Conservation (phyloP, 164 flowering plant species). For the Berberis thunbergii region DNA sequence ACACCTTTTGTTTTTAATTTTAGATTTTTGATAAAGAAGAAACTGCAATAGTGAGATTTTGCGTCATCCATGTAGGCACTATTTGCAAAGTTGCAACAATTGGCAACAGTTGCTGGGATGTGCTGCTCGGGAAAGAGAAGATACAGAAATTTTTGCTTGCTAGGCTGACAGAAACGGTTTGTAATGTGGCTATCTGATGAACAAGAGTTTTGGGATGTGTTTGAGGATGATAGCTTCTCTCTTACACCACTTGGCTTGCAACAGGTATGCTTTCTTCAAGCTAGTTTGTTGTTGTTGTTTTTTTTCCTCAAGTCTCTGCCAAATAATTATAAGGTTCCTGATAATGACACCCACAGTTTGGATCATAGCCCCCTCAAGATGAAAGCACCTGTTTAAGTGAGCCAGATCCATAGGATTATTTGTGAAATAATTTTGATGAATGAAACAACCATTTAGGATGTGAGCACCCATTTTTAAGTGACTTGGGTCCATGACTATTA, state of each 20-base stretch:
- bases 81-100: slow-evolving; percentile 80
- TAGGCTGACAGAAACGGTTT: slow-evolving; percentile 82
- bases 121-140: slow-evolving; percentile 80
- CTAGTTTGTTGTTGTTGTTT: background rate
- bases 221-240: slow-evolving; percentile 63
- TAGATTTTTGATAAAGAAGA: too few species aligned
- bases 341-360: too few species aligned
- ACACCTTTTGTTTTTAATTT: too few species aligned
- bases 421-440: too few species aligned
- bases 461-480: too few species aligned
- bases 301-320: too few species aligned
- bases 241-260: slow-evolving; percentile 78
- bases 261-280: slow-evolving; percentile 40
- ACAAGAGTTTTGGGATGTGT: slow-evolving; percentile 87
- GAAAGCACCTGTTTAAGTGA: too few species aligned
- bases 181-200: slow-evolving; percentile 94
- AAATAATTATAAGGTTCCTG: too few species aligned
- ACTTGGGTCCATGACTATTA: too few species aligned
- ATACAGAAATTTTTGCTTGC: slow-evolving; percentile 85
- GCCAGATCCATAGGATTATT: too few species aligned
- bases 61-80: slow-evolving; percentile 50
- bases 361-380: too few species aligned
- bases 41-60: background rate
- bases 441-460: too few species aligned
- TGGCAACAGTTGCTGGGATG: slow-evolving; percentile 93